Evolutionary conservation across 148 eudicot species (phyloP).

Genomic region (Mesembryanthemum crystallinum): DNA sequence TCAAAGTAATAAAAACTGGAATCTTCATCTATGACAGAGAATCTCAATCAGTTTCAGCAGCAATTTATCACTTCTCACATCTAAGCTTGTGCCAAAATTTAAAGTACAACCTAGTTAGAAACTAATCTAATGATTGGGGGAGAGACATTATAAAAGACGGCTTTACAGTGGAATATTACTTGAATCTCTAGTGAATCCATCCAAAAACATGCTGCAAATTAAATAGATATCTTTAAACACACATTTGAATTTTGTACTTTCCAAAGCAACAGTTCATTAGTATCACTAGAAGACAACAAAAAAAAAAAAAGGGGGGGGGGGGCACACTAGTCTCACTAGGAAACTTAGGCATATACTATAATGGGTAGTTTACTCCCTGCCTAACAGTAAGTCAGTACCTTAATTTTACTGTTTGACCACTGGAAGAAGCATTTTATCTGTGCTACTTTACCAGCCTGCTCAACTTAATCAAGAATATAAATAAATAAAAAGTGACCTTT

Average conservation of each 20-base stretch:
- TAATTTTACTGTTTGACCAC: no score
- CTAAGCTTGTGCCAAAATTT: background rate
- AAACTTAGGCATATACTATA: no score
- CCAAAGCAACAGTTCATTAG: background rate
- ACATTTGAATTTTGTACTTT: background rate
- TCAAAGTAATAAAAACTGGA: background rate
- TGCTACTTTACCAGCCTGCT: no score
- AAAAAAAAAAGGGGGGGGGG: no score
- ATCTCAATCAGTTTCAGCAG: background rate
- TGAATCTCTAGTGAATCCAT: conserved; percentile 2
- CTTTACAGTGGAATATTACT: background rate
- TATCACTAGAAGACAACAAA: no score
- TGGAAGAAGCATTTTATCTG: no score
- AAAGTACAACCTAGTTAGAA: background rate
- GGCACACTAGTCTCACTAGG: no score
- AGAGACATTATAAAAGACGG: background rate
- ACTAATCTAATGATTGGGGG: background rate
- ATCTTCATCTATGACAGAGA: background rate
- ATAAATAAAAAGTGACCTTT: no score
- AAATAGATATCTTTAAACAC: background rate
- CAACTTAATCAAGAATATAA: no score
- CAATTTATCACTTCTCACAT: background rate
- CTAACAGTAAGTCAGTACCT: no score
- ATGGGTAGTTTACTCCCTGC: no score
- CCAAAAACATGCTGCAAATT: background rate